phyloP scores from a whole-genome alignment of 306 rosid genomes.

The Vicia villosa region DNA sequence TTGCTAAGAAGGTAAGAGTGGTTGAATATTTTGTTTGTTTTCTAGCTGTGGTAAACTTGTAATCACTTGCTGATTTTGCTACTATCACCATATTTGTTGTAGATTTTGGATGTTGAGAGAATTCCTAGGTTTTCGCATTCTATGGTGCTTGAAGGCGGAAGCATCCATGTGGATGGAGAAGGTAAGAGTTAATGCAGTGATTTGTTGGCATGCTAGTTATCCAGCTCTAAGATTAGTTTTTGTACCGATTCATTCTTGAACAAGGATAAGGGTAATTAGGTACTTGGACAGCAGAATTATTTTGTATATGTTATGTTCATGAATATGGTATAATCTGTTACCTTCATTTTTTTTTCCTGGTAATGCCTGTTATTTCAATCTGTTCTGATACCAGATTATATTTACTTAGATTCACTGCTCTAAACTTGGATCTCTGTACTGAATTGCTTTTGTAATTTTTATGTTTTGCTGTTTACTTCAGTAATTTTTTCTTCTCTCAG shows the following conservation, averaged over 20 bases:
- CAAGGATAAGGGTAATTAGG: conserved; percentile 9
- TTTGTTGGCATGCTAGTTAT: conserved; percentile 13
- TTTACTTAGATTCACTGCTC: not conserved
- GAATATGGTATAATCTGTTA: conserved; percentile 3
- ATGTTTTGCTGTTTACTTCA: conserved; percentile 17
- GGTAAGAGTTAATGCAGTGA: conserved; percentile 49
- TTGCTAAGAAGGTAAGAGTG: conserved; percentile 67
- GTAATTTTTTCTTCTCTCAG: conserved; percentile 46
- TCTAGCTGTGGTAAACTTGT: not conserved
- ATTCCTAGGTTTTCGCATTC: conserved; percentile 71
- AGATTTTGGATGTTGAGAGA: conserved; percentile 77
- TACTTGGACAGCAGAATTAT: not conserved
- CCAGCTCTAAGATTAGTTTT: conserved; percentile 6
- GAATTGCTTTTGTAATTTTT: conserved; percentile 9
- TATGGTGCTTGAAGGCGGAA: conserved; percentile 92
- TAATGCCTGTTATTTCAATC: not conserved
- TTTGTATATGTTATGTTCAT: conserved; percentile 21
- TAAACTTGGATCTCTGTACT: conserved; percentile 6
- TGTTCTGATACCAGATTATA: conserved; percentile 5
- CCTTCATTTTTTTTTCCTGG: not conserved
- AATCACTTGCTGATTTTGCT: conserved; percentile 28
- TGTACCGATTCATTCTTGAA: conserved; percentile 12
- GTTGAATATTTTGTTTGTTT: not conserved
- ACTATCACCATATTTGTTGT: conserved; percentile 29
- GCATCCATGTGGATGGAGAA: conserved; percentile 99